Conservation (phyloP, 768 basidiomycete species). For the Boletus sp. region DNA sequence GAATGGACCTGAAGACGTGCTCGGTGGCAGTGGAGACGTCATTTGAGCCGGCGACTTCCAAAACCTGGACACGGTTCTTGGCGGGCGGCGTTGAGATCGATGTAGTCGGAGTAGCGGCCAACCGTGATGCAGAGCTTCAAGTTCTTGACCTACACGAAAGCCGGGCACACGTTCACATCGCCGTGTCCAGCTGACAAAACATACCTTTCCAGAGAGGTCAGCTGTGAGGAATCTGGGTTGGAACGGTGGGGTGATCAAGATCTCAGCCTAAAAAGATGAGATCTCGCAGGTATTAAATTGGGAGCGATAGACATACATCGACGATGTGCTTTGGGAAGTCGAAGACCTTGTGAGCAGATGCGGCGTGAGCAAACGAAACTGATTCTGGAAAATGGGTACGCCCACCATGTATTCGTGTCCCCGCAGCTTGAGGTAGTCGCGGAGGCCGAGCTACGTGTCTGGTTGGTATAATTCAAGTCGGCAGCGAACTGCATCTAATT, state of each 20-base stretch:
- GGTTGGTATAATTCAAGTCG: background rate
- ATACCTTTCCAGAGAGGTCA: slow-evolving; percentile 67
- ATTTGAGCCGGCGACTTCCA: slow-evolving; percentile 87
- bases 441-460: slow-evolving; percentile 62
- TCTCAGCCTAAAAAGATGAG: slow-evolving; percentile 55
- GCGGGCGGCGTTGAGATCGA: slow-evolving; percentile 86
- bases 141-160: slow-evolving; percentile 67
- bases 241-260: slow-evolving; percentile 83
- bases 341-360: slow-evolving; percentile 49
- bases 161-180: background rate
- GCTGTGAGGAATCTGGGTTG: slow-evolving; percentile 82
- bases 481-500: background rate
- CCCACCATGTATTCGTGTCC: slow-evolving; percentile 77
- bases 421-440: slow-evolving; percentile 61
- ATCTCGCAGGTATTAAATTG: slow-evolving; percentile 6
- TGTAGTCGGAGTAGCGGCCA: slow-evolving; percentile 90
- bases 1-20: slow-evolving; percentile 88
- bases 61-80: slow-evolving; percentile 73
- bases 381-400: background rate
- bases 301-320: slow-evolving; percentile 50
- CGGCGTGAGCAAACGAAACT: slow-evolving; percentile 1
- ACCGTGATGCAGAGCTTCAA: slow-evolving; percentile 89
- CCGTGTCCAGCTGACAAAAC: slow-evolving; percentile 6
- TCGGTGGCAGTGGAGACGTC: slow-evolving; percentile 92
- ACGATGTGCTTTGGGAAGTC: slow-evolving; percentile 82